A percentile compares a stretch with the other conserved stretches of the same genome.
Conservation (phyloP, 441 rosid genomes). For the Iberis amara region DNA sequence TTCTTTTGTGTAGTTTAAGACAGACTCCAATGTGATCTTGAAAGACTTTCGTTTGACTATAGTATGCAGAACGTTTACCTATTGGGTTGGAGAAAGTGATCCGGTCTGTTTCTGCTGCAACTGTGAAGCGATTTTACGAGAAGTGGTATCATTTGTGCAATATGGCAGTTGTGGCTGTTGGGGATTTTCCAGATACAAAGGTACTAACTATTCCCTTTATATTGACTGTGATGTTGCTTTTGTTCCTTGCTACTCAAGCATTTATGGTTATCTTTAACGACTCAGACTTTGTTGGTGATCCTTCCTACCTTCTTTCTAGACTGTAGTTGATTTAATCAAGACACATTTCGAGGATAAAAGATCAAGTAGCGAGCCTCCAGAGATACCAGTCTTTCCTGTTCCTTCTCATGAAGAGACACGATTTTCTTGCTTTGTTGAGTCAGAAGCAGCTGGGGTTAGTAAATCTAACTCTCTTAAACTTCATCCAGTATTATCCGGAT, state of each 20-base stretch:
- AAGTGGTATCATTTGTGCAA: constrained; percentile 83
- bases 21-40: background rate
- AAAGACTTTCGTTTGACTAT: constrained; percentile 42
- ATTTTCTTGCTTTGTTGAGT: constrained; percentile 76
- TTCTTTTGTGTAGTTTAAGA: background rate
- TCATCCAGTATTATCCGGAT: background rate
- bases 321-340: constrained; percentile 80
- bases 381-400: constrained; percentile 56
- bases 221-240: constrained; percentile 7
- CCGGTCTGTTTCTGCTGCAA: constrained; percentile 68
- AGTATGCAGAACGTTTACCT: constrained; percentile 94
- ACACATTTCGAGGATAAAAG: constrained; percentile 61
- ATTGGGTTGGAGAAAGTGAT: constrained; percentile 91
- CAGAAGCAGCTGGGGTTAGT: constrained; percentile 94
- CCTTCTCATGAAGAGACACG: constrained; percentile 78
- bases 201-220: constrained; percentile 29
- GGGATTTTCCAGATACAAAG: constrained; percentile 85
- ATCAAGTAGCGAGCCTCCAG: constrained; percentile 43
- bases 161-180: constrained; percentile 94
- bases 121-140: constrained; percentile 63
- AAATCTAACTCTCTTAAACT: constrained; percentile 11
- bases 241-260: constrained; percentile 13
- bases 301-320: constrained; percentile 36
- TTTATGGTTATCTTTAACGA: background rate
- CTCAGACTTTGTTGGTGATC: constrained; percentile 13